These are phyloP conservation scores for Medicago ruthenica DNA, from an alignment of 306 rosid genomes.

Conservation along the genomic window DNA sequence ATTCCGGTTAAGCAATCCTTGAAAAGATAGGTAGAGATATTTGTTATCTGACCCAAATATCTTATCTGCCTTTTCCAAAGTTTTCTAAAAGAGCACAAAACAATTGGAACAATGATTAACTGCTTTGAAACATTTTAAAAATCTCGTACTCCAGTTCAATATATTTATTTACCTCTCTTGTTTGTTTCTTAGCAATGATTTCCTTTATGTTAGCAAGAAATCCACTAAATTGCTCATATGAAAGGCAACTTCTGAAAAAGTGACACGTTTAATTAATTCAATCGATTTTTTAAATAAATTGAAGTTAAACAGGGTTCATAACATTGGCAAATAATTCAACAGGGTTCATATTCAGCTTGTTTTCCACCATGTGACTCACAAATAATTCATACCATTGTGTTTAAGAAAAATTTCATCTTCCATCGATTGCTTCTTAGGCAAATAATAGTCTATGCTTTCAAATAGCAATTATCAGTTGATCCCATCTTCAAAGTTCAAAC, in stretches of 20 bases:
- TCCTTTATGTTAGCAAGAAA: conserved; percentile 96
- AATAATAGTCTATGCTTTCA: not conserved
- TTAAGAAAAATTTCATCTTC: not conserved
- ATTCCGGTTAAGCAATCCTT: conserved; percentile 89
- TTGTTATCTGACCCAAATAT: conserved; percentile 96
- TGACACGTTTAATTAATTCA: conserved; percentile 31
- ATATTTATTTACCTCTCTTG: conserved; percentile 82
- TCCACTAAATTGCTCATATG: conserved; percentile 98
- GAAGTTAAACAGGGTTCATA: no score
- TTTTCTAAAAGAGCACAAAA: conserved; percentile 64
- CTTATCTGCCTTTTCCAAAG: conserved; percentile 91
- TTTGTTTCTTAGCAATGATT: conserved; percentile 94
- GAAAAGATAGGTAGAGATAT: conserved; percentile 88
- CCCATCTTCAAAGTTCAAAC: no score
- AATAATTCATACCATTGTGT: no score
- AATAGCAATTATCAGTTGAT: not conserved
- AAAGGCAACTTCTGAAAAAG: conserved; percentile 85
- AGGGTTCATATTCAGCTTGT: conserved; percentile 17
- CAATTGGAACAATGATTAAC: conserved; percentile 32
- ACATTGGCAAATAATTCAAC: no score
- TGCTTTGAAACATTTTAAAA: conserved; percentile 24
- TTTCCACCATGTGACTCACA: not conserved
- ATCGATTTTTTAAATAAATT: conserved; percentile 35
- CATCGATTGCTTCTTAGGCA: not conserved
- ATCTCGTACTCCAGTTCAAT: conserved; percentile 19